A percentile compares a stretch with the other conserved stretches of the same genome.
These are phyloP conservation scores for Avena atlantica DNA, from an alignment of 176 grass and related monocot species.

Conservation along the genomic window DNA sequence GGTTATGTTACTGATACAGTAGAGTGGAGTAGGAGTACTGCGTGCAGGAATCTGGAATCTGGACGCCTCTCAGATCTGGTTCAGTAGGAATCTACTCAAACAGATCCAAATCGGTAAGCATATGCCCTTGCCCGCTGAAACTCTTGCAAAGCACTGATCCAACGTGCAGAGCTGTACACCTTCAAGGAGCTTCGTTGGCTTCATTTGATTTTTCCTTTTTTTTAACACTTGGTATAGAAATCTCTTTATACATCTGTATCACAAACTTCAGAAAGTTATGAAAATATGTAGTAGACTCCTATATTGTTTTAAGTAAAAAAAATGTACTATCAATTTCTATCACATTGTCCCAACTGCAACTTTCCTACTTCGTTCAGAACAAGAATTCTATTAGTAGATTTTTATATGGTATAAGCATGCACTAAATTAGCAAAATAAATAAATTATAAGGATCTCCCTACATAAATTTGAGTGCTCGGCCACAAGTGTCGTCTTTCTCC, in stretches of 20 bases:
- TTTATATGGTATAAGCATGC: too few relatives aligned
- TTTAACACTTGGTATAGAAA: not conserved
- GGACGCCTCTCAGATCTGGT: slow-evolving; percentile 22
- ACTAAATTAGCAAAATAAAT: too few relatives aligned
- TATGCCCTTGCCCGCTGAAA: not conserved
- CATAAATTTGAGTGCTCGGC: too few relatives aligned
- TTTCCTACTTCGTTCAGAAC: too few relatives aligned
- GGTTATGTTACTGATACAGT: not conserved
- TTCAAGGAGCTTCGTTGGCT: not conserved
- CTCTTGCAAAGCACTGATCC: not conserved
- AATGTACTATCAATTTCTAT: too few relatives aligned
- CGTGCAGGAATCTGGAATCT: slow-evolving; percentile 20
- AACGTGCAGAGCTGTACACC: not conserved
- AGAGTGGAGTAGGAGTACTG: not conserved
- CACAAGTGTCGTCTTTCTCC: too few relatives aligned
- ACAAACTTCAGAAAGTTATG: not conserved
- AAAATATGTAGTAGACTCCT: not conserved
- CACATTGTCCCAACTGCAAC: too few relatives aligned
- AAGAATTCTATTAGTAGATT: too few relatives aligned
- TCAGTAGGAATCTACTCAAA: slow-evolving; percentile 9
- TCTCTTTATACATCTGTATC: not conserved
- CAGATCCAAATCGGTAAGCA: slow-evolving; percentile 8
- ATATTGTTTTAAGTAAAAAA: too few relatives aligned
- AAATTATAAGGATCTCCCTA: too few relatives aligned
- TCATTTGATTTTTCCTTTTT: not conserved